phyloP scores from a whole-genome alignment of 306 rosid genomes.

The Betula pendula region DNA sequence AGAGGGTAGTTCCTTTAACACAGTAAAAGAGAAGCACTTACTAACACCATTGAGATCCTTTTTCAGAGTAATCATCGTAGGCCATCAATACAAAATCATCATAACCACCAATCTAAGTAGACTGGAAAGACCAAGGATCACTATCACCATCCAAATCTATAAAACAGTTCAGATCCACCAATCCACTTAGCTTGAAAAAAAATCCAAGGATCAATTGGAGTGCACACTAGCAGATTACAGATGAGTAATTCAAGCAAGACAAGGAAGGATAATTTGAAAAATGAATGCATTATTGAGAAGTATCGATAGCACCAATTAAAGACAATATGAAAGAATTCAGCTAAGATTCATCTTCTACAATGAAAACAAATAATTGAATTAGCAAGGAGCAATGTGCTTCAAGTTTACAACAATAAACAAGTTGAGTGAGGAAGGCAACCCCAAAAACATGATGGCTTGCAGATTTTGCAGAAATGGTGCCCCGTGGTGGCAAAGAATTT shows the following conservation, averaged over 20 bases:
- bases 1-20: conserved; percentile 85
- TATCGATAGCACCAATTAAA: neutral
- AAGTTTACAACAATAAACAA: neutral
- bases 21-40: conserved; percentile 18
- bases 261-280: neutral
- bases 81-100: neutral
- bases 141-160: neutral
- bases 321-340: neutral
- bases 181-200: neutral
- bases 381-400: neutral
- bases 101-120: neutral
- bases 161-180: neutral
- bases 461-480: neutral
- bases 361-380: neutral
- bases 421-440: neutral
- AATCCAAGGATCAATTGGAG: neutral
- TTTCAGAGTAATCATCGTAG: neutral
- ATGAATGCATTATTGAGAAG: neutral
- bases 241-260: neutral
- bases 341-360: neutral
- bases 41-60: neutral
- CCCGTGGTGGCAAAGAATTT: neutral
- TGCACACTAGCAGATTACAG: neutral
- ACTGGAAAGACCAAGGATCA: neutral
- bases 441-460: neutral